Percentiles rank a stretch among this genome's conserved stretches.
These are phyloP conservation scores for Cornus controversa DNA, from an alignment of 148 eudicot species.

Conservation along the genomic window DNA sequence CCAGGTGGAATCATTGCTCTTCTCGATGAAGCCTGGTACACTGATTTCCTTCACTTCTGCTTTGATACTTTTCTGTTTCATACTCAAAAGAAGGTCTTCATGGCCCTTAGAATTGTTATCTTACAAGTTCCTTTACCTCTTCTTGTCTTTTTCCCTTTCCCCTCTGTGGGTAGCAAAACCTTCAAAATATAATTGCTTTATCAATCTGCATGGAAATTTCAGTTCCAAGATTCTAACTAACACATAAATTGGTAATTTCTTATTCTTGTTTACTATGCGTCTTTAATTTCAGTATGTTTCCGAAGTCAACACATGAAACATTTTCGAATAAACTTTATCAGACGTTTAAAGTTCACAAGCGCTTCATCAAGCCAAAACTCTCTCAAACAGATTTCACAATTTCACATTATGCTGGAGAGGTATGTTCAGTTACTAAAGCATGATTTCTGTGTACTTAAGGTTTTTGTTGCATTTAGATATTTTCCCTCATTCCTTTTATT, in stretches of 20 bases:
- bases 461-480: slow-evolving; percentile 7
- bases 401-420: slow-evolving; percentile 98
- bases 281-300: slow-evolving; percentile 81
- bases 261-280: slow-evolving; percentile 6
- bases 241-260: neutral
- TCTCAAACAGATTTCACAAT: slow-evolving; percentile 91
- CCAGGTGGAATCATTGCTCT: slow-evolving; percentile 96
- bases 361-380: slow-evolving; percentile 90
- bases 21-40: slow-evolving; percentile 98
- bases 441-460: neutral
- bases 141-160: neutral
- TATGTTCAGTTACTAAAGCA: slow-evolving; percentile 23
- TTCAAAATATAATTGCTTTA: neutral
- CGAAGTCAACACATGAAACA: slow-evolving; percentile 96
- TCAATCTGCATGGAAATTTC: neutral
- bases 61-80: slow-evolving; percentile 2
- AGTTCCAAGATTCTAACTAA: neutral
- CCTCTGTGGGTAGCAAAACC: neutral
- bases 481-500: slow-evolving; percentile 10
- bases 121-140: neutral
- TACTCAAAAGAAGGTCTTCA: neutral
- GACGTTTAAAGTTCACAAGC: slow-evolving; percentile 84
- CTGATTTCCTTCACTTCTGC: slow-evolving; percentile 9
- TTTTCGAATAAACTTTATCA: slow-evolving; percentile 91
- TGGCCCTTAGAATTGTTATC: neutral